Base-by-base conservation (phyloP, 441 rosid genomes). In the Adansonia madagascariensis region DNA sequence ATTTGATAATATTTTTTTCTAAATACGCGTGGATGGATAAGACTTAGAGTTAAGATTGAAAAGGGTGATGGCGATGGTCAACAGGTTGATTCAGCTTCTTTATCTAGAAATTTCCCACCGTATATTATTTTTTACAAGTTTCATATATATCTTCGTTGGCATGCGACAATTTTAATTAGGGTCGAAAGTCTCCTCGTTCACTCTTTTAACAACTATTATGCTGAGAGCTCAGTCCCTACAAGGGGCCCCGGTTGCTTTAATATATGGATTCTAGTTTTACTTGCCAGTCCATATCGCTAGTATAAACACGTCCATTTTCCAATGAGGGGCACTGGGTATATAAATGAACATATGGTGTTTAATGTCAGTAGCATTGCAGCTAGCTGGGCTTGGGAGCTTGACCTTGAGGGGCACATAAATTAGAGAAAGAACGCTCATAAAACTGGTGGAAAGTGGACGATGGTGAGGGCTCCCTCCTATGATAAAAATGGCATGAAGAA, bases 391-490 rank as follows among this genome's bases (percentile, higher is more conserved):
- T 44, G 5, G n/a, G 14, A 50, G 12, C 12, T 71, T 56, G 20
- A 27, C 18, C 41, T 12, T 20, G 41, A 61, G 31, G 71, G 27
- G 50, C 1, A 8, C 12, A 11, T 17, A 1, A 20, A 8, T 17
- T 1, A 20, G 4, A 8, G 50, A 39, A 17, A 65, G 3, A 11
- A 10, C 9, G n/a, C 43, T 50, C 27, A 24, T 1, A 11, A 8
- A 27, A 11, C 10, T 8, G 1, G 3, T 11, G 0, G 17, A 74
- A 80, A 24, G 27, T 24, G 2, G 27, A 75, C 75, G 60, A 87
- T 85, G 90, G 88, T 85, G 67, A 84, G 84, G 63, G 65, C 84
- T 31, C 77, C 83, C 6, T 75, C 24, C 18, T 59, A 74, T 46
- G 88, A 85, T 57, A 60, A 82, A 60, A 60, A 60, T 60, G 65